Evolutionary conservation across 1,284 basidiomycete species (phyloP), one percentile per base, ranked within the genome.

Genomic region (Pholiota adiposa): DNA sequence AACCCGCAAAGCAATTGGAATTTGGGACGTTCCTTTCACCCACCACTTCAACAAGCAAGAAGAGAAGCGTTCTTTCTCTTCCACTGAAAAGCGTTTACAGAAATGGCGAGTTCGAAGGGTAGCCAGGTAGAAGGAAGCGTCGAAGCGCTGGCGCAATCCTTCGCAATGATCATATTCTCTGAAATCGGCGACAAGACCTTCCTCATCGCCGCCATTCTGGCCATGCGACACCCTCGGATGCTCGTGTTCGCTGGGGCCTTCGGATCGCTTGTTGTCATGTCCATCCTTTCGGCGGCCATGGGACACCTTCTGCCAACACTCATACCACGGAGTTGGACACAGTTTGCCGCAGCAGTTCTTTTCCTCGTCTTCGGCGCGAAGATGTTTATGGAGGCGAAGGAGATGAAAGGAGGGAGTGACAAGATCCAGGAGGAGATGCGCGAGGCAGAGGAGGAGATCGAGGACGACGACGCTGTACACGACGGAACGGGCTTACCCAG

Each of bases 121-220:
- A 31, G n/a, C 11, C 44, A 38, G 14, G 55, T 64, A 11, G 83
- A 85, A 63, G 75, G 72, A 62, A 73, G 67, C 52, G 52, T 78
- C 50, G 73, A 87, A 63, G 90, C 87, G 12, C 83, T 95, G 65
- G 61, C 83, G 7, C 89, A 93, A 69, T 85, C 93, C 2, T 94
- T 95, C 77, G 73, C 84, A 60, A 94, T 96, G 89, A 97, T 96
- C 66, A 89, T 96, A 46, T 82, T 92, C 71, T 94, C 92, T 1
- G 94, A 96, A 79, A 91, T 96, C 40, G 96, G 97, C 49, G 97
- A 99, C 87, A 98, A 98, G 77, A 99, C 97, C 0, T 99, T 99
- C 73, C 88, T 99, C 61, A 98, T 98, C 50, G 86, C 97, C 21
- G 97, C 97, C 59, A 96, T 99, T 68, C 90, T 99, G 66, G 94